A percentile compares a stretch with the other conserved stretches of the same genome.
Conservation (phyloP, 495 filamentous ascomycete genomes). For the Patellaria atrata region DNA sequence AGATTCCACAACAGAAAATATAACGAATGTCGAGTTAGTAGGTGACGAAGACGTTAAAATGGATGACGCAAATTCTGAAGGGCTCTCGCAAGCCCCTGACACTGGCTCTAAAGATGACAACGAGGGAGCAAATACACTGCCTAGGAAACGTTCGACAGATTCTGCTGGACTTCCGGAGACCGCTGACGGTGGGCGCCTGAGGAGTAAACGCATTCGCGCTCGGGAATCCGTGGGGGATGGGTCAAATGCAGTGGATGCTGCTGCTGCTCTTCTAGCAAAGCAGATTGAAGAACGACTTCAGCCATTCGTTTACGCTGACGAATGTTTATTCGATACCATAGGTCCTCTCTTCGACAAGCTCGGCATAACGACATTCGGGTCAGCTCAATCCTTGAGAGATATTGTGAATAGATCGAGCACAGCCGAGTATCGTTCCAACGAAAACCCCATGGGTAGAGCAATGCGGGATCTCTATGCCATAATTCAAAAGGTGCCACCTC, state of each 20-base stretch:
- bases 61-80: no score
- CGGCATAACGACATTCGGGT: slow-evolving; percentile 38
- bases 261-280: slow-evolving; percentile 47
- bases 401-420: slow-evolving; percentile 3
- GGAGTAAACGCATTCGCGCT: slow-evolving; percentile 72
- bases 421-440: slow-evolving; percentile 1
- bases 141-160: slow-evolving; percentile 51
- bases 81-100: neutral
- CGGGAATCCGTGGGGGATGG: slow-evolving; percentile 54
- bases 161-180: slow-evolving; percentile 42
- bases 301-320: slow-evolving; percentile 53
- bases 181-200: slow-evolving; percentile 45
- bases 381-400: slow-evolving; percentile 13
- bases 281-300: slow-evolving; percentile 61
- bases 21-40: slow-evolving; percentile 1
- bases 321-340: slow-evolving; percentile 57
- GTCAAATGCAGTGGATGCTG: slow-evolving; percentile 35
- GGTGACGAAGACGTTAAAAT: slow-evolving; percentile 3
- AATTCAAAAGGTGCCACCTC: slow-evolving; percentile 5
- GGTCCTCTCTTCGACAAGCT: slow-evolving; percentile 52
- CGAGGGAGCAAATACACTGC: slow-evolving; percentile 11
- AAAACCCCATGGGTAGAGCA: slow-evolving; percentile 7
- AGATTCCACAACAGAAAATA: no score
- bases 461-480: slow-evolving; percentile 13
- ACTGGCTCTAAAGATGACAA: neutral